Base-by-base conservation (phyloP, 192 early-diverging fungal species). In the Phlyctochytrium planicorne region DNA sequence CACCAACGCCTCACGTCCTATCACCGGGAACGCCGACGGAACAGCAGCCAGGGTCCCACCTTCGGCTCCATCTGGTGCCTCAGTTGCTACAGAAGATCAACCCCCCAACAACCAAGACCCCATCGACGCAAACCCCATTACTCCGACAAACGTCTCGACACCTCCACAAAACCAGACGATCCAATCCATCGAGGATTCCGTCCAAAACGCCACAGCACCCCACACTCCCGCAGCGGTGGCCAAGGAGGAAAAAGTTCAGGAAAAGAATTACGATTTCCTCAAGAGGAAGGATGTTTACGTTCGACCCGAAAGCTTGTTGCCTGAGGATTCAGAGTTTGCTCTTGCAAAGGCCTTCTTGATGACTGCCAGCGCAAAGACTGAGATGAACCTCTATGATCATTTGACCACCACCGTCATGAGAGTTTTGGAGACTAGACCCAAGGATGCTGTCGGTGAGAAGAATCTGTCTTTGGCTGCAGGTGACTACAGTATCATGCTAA, bases 361-460 rank as follows among this genome's bases (percentile, higher is more conserved):
- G 60, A 70, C 65, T 16, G 72, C 70, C 61, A 69, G 74, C 23
- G 78, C 71, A 65, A 84, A 79, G 57, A 60, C 59, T 27, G 70
- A 72, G 30, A 62, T 80, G 68, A 79, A 68, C 59, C 30, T 84
- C 0, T 84, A 84, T 60, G 76, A 84, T 61, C 82, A 84, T 67
- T 47, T 84, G 24, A 84, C 80, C 25, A 47, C 62, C 27, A 70
- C 77, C 16, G 64, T 84, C 6, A 74, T 81, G 82, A 32, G 74
- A 20, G 71, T 80, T 50, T 65, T 84, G 68, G 82, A 84, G 57
- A 74, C 71, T 14, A 25, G 76, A 24, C 71, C 77, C 17, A 56
- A 53, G 1, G 79, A 84, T 55, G 72, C 68, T 6, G 74, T 81
- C 34, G 81, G 82, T 83, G 59, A 31, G 77, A 72, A 25, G 25